Conservation (phyloP, 495 filamentous ascomycete species). For the Penicillium longicatenatum region DNA sequence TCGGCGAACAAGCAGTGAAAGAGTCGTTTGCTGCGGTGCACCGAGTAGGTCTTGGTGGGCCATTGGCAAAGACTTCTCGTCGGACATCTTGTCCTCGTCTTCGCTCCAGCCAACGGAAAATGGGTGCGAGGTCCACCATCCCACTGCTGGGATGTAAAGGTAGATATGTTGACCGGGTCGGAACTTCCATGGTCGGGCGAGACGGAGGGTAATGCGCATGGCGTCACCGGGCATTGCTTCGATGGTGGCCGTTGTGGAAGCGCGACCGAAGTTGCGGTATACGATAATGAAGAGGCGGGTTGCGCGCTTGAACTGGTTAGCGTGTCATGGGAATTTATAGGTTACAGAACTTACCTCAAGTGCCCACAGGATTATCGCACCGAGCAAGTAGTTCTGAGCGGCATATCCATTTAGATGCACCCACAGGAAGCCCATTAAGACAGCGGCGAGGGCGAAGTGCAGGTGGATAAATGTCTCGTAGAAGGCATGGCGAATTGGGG, state of each 20-base stretch:
- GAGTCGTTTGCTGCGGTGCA: conserved; percentile 51
- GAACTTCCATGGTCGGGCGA: conserved; percentile 76
- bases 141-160: conserved; percentile 75
- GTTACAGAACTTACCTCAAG: conserved; percentile 52
- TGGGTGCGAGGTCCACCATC: conserved; percentile 84
- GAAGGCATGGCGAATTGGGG: conserved; percentile 85
- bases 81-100: conserved; percentile 31
- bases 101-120: conserved; percentile 92
- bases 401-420: conserved; percentile 69
- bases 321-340: background rate
- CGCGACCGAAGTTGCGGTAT: conserved; percentile 66
- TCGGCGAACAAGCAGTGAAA: conserved; percentile 81
- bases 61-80: conserved; percentile 48
- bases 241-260: conserved; percentile 70
- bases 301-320: conserved; percentile 43
- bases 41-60: conserved; percentile 36
- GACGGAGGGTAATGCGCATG: conserved; percentile 75
- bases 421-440: conserved; percentile 66
- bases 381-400: conserved; percentile 66
- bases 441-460: conserved; percentile 70
- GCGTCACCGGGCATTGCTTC: conserved; percentile 82
- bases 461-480: conserved; percentile 91
- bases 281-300: conserved; percentile 68
- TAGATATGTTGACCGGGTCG: conserved; percentile 86
- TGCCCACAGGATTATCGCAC: conserved; percentile 72